Conservation (phyloP, 2,329 filamentous ascomycete species). For the Xylariaceae sp. region DNA sequence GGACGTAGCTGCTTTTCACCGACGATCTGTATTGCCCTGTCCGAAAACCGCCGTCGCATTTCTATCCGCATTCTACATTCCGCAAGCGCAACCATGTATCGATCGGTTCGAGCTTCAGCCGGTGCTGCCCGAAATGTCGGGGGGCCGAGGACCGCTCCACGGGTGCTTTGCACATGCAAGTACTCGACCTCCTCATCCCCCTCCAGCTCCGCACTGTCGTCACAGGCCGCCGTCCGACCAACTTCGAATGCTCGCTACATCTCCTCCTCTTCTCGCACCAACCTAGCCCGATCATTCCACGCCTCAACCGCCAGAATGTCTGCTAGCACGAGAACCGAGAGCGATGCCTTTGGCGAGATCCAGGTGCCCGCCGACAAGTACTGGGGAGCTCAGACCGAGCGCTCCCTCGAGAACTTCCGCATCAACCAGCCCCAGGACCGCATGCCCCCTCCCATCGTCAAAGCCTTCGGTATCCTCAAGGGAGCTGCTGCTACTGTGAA, state of each 20-base stretch:
- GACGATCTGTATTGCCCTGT: not conserved
- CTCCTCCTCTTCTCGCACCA: constrained; percentile 15
- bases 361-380: constrained; percentile 90
- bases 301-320: constrained; percentile 46
- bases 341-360: constrained; percentile 96
- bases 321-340: constrained; percentile 72
- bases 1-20: too few relatives aligned
- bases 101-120: constrained; percentile 34
- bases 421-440: constrained; percentile 99
- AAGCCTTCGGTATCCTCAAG: constrained; percentile 95
- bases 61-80: not conserved
- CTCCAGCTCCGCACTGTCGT: constrained; percentile 17
- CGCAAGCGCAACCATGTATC: constrained; percentile 28
- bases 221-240: constrained; percentile 12
- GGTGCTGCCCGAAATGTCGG: constrained; percentile 29
- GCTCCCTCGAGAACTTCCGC: constrained; percentile 94
- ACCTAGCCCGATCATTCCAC: constrained; percentile 37
- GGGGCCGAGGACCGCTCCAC: constrained; percentile 33
- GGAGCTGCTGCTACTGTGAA: constrained; percentile 94
- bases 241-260: constrained; percentile 15
- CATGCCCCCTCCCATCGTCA: constrained; percentile 90
- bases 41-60: constrained; percentile 1
- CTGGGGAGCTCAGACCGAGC: constrained; percentile 97
- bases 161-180: constrained; percentile 34
- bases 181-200: constrained; percentile 22